phyloP scores from a whole-genome alignment of 2,329 filamentous ascomycete species.

The Diatrype stigma region DNA sequence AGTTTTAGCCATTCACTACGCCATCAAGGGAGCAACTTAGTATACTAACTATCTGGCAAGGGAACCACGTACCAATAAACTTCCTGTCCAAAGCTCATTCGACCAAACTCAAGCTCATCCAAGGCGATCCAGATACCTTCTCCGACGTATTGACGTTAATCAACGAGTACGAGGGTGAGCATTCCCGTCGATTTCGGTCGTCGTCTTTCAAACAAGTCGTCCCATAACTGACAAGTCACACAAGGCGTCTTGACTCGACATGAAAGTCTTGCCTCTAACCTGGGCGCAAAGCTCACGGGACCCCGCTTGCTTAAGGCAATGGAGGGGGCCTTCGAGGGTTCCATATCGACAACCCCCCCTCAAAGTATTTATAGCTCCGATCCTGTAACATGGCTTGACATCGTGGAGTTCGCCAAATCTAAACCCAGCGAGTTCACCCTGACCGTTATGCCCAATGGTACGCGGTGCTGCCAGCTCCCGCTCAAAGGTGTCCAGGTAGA shows the following conservation, averaged over 20 bases:
- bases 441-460: conserved; percentile 62
- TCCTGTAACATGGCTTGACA: conserved; percentile 73
- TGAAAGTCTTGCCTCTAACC: conserved; percentile 80
- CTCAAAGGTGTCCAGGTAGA: conserved; percentile 78
- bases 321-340: conserved; percentile 79
- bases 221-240: conserved; percentile 11
- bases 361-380: conserved; percentile 53
- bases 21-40: neutral
- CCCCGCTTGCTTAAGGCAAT: conserved; percentile 82
- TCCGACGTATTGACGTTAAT: conserved; percentile 69
- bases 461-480: conserved; percentile 74
- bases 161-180: conserved; percentile 67
- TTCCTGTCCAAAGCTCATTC: conserved; percentile 44
- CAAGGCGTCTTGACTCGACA: conserved; percentile 73
- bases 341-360: conserved; percentile 54
- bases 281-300: conserved; percentile 77
- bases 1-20: too few species aligned
- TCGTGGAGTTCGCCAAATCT: conserved; percentile 77
- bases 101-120: conserved; percentile 46
- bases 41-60: conserved; percentile 23
- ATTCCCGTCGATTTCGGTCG: neutral
- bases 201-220: conserved; percentile 2
- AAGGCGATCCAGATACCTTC: conserved; percentile 62
- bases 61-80: conserved; percentile 42
- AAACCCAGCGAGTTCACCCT: conserved; percentile 76